Percentiles rank a stretch among this genome's conserved stretches.
Conservation (phyloP, 2,329 filamentous ascomycete species). For the Gremmenia infestans region DNA sequence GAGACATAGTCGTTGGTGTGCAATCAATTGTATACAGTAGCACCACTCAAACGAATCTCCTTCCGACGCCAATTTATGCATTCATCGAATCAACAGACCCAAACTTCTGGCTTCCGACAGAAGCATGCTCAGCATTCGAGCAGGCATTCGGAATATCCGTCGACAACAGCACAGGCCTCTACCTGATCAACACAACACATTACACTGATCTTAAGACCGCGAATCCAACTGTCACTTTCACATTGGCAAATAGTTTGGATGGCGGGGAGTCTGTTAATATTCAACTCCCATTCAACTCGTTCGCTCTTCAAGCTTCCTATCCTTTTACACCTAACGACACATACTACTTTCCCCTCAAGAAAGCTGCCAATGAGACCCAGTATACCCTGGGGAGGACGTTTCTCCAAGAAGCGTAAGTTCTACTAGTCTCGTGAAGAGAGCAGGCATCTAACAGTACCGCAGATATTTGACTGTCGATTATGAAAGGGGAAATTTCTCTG, state of each 20-base stretch:
- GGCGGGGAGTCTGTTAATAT: slow-evolving; percentile 28
- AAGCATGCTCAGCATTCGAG: slow-evolving; percentile 59
- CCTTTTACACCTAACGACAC: slow-evolving; percentile 36
- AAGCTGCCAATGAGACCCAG: slow-evolving; percentile 30
- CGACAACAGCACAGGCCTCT: slow-evolving; percentile 57
- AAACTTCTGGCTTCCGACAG: slow-evolving; percentile 55
- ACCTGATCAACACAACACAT: slow-evolving; percentile 50
- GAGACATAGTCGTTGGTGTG: slow-evolving; percentile 36
- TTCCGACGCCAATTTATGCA: slow-evolving; percentile 30
- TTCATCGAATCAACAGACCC: slow-evolving; percentile 58
- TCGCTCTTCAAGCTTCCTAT: slow-evolving; percentile 20
- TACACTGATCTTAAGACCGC: slow-evolving; percentile 21
- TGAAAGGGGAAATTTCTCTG: slow-evolving; percentile 25
- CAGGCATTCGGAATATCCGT: slow-evolving; percentile 57
- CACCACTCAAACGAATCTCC: slow-evolving; percentile 25
- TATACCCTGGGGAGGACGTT: slow-evolving; percentile 36
- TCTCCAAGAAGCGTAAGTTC: slow-evolving; percentile 34
- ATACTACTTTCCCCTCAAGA: slow-evolving; percentile 39
- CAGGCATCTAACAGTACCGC: not conserved
- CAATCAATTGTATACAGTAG: slow-evolving; percentile 38
- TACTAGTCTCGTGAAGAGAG: not conserved
- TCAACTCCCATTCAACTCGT: slow-evolving; percentile 23
- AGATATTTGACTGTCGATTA: slow-evolving; percentile 29
- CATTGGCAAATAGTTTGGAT: slow-evolving; percentile 13
- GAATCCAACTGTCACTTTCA: slow-evolving; percentile 30